These are phyloP conservation scores for Trichaptum fuscoviolaceum DNA, from an alignment of 768 basidiomycete genomes.

Conservation along the genomic window DNA sequence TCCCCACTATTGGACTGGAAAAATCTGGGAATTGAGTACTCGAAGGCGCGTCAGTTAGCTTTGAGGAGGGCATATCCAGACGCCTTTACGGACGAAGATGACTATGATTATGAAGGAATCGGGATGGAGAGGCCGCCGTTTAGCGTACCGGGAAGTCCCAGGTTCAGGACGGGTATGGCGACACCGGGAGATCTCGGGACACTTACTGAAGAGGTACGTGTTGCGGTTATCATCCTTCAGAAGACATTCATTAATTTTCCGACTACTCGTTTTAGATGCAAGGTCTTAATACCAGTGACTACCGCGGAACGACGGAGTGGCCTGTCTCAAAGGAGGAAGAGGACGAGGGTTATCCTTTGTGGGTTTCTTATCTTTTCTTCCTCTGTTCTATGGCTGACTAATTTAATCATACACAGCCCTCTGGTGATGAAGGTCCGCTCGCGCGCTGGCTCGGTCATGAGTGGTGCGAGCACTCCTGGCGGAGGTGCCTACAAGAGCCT, in stretches of 20 bases:
- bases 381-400: slow-evolving; percentile 9
- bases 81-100: slow-evolving; percentile 61
- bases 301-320: slow-evolving; percentile 59
- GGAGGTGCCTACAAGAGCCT: slow-evolving; percentile 74
- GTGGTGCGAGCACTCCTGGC: slow-evolving; percentile 80
- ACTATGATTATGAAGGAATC: slow-evolving; percentile 43
- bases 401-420: slow-evolving; percentile 48
- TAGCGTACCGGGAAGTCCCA: slow-evolving; percentile 85
- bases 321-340: slow-evolving; percentile 64
- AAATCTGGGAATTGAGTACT: slow-evolving; percentile 94
- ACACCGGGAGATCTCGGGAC: slow-evolving; percentile 95
- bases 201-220: slow-evolving; percentile 71
- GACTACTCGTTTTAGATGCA: slow-evolving; percentile 61
- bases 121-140: slow-evolving; percentile 67
- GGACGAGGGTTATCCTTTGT: slow-evolving; percentile 90
- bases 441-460: slow-evolving; percentile 69
- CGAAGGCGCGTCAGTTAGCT: slow-evolving; percentile 89
- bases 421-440: slow-evolving; percentile 88
- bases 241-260: background rate
- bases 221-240: background rate
- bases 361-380: slow-evolving; percentile 27
- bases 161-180: slow-evolving; percentile 71
- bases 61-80: slow-evolving; percentile 94
- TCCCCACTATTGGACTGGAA: slow-evolving; percentile 97
- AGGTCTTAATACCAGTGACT: slow-evolving; percentile 79